phyloP scores from a whole-genome alignment of 176 grass and related monocot species.

The Oryza nivara region DNA sequence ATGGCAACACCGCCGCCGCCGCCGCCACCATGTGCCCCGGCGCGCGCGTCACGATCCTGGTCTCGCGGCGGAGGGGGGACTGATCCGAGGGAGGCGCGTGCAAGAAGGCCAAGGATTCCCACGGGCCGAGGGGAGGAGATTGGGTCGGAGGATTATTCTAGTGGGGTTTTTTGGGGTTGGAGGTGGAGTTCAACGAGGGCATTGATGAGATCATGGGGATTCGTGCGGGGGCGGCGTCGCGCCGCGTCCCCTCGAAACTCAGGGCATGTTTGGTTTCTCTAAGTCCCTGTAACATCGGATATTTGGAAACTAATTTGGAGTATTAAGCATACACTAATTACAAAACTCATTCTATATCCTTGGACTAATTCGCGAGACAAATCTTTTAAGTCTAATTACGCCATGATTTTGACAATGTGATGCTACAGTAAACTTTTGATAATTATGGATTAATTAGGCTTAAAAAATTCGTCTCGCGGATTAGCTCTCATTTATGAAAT shows the following conservation, averaged over 20 bases:
- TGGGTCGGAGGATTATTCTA: slow-evolving; percentile 30
- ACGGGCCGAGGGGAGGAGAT: slow-evolving; percentile 32
- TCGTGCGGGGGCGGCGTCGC: slow-evolving; percentile 53
- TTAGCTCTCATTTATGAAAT: too few relatives aligned
- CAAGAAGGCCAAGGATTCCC: slow-evolving; percentile 28
- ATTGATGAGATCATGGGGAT: slow-evolving; percentile 58
- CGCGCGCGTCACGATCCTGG: slow-evolving; percentile 50
- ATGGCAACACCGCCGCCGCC: slow-evolving; percentile 28
- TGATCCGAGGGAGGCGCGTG: slow-evolving; percentile 53
- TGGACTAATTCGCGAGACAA: too few relatives aligned
- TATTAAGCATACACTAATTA: too few relatives aligned
- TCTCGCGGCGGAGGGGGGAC: slow-evolving; percentile 46
- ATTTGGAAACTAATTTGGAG: too few relatives aligned
- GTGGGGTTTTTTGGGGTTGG: neutral
- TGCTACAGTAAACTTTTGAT: too few relatives aligned
- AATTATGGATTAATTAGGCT: too few relatives aligned
- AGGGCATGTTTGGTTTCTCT: too few relatives aligned
- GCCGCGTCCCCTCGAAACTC: slow-evolving; percentile 49
- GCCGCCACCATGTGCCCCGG: slow-evolving; percentile 46
- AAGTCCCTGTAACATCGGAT: too few relatives aligned
- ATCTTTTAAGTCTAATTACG: too few relatives aligned
- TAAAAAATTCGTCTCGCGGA: too few relatives aligned
- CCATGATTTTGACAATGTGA: too few relatives aligned
- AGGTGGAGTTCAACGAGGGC: slow-evolving; percentile 29
- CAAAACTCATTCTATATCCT: too few relatives aligned